Conservation (phyloP, 78 protist species). For the Anaeramoeba flamelloides region DNA sequence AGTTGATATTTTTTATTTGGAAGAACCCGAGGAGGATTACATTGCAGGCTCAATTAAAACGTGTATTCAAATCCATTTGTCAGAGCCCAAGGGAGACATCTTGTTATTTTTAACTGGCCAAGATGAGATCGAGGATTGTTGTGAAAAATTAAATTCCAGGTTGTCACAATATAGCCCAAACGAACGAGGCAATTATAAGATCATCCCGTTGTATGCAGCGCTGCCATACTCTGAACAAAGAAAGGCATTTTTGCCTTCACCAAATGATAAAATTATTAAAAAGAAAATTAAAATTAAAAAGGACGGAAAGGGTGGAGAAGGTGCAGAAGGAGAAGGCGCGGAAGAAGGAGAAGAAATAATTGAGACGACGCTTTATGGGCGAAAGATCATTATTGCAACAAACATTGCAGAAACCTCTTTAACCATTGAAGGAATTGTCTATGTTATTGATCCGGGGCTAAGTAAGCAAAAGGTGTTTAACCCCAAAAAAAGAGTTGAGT, state of each 20-base stretch:
- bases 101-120: slow-evolving; percentile 91
- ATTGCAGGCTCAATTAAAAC: slow-evolving; percentile 85
- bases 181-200: slow-evolving; percentile 10
- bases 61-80: slow-evolving; percentile 58
- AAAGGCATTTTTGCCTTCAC: slow-evolving; percentile 42
- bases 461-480: slow-evolving; percentile 82
- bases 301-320: not conserved
- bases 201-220: slow-evolving; percentile 81
- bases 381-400: slow-evolving; percentile 83
- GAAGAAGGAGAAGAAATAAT: not conserved
- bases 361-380: not conserved
- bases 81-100: slow-evolving; percentile 83
- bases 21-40: slow-evolving; percentile 82
- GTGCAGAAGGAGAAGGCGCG: not conserved
- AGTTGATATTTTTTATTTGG: slow-evolving; percentile 84
- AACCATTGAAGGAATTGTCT: slow-evolving; percentile 99
- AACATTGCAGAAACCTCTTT: slow-evolving; percentile 99
- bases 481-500: slow-evolving; percentile 92
- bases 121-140: slow-evolving; percentile 43
- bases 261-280: not conserved
- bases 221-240: slow-evolving; percentile 83
- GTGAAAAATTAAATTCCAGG: not conserved
- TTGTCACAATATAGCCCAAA: not conserved
- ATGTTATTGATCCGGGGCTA: slow-evolving; percentile 97
- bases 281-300: not conserved